phyloP scores from a whole-genome alignment of 306 rosid genomes.

The Lathyrus aphaca region DNA sequence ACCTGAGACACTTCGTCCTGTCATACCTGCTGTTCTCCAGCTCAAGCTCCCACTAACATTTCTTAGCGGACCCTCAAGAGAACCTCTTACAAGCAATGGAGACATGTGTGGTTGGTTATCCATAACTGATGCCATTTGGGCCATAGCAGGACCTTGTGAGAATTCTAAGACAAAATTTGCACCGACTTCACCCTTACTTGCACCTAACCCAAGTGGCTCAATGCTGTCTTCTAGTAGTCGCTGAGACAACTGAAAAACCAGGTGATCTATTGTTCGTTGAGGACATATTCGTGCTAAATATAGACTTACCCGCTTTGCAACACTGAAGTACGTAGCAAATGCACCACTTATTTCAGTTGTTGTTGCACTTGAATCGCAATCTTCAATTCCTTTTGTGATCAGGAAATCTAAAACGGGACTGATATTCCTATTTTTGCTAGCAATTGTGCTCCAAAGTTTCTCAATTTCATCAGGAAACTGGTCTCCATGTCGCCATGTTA shows the following conservation, averaged over 20 bases:
- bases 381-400: constrained; percentile 99
- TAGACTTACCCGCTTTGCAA: constrained; percentile 94
- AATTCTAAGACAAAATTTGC: constrained; percentile 90
- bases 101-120: constrained; percentile 99
- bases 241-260: constrained; percentile 95
- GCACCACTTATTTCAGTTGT: constrained; percentile 99
- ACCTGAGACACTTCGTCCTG: constrained; percentile 96
- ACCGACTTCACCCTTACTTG: constrained; percentile 72
- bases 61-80: constrained; percentile 97
- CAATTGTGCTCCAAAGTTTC: constrained; percentile 99
- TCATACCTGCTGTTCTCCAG: constrained; percentile 97
- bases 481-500: constrained; percentile 97
- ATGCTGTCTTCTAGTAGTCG: constrained; percentile 93
- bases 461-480: constrained; percentile 99
- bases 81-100: constrained; percentile 97
- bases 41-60: constrained; percentile 97
- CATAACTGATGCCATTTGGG: constrained; percentile 83
- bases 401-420: constrained; percentile 98
- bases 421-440: constrained; percentile 96
- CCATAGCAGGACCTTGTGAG: constrained; percentile 92
- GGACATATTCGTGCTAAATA: constrained; percentile 98
- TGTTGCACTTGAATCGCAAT: constrained; percentile 98
- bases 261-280: constrained; percentile 97
- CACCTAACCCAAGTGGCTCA: constrained; percentile 65
- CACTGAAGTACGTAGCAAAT: constrained; percentile 97